Conservation (phyloP, 352 stramenopile species). For the Phytopythium helicoides region DNA sequence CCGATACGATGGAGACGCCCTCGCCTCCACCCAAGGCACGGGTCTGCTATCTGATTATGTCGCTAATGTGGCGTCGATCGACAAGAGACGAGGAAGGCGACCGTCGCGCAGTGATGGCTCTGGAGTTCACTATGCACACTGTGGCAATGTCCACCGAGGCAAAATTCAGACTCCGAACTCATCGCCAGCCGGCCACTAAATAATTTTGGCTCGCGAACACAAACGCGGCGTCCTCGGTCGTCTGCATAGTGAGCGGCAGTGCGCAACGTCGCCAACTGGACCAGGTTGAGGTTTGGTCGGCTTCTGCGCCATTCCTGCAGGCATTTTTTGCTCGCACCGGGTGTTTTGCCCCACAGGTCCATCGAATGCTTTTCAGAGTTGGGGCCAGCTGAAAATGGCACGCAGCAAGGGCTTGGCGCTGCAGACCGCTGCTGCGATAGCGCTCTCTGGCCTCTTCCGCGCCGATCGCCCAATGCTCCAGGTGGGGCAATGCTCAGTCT, state of each 20-base stretch:
- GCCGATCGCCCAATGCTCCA: not conserved
- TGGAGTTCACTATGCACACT: no score
- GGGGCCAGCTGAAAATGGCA: slow-evolving; percentile 4
- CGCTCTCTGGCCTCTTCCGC: not conserved
- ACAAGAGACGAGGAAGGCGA: no score
- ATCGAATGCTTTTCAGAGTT: not conserved
- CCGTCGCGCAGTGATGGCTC: no score
- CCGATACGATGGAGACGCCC: no score
- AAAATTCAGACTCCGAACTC: slow-evolving; percentile 4
- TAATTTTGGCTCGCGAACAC: slow-evolving; percentile 3
- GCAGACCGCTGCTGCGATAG: not conserved
- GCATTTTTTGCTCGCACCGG: no score
- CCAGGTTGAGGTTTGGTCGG: not conserved
- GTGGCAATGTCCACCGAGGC: no score
- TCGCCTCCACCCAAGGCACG: no score
- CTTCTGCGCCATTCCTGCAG: not conserved
- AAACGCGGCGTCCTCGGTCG: not conserved
- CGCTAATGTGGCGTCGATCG: no score
- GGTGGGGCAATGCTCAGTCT: not conserved
- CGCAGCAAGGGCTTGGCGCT: not conserved
- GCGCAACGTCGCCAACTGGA: not conserved
- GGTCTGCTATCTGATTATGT: no score
- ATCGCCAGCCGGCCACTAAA: slow-evolving; percentile 3
- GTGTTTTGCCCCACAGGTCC: not conserved
- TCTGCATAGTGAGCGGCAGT: not conserved